Percentiles rank a stretch among this genome's conserved stretches.
These are phyloP conservation scores for Leccinum angustisporum DNA, from an alignment of 1,284 basidiomycete genomes.

Conservation along the genomic window DNA sequence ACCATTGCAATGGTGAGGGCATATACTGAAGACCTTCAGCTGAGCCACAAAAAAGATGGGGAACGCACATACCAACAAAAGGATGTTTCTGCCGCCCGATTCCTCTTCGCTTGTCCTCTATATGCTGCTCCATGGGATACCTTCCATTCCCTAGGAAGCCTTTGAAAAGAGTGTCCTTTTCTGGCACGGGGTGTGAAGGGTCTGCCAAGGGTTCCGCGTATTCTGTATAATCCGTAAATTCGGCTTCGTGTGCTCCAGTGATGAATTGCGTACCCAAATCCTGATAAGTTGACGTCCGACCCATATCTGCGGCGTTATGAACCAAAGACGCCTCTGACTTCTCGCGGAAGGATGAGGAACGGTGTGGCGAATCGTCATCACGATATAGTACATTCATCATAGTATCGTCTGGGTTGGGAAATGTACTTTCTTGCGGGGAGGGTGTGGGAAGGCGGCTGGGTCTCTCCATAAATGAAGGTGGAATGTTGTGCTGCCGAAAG, in stretches of 20 bases:
- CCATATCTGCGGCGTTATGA: slow-evolving; percentile 44
- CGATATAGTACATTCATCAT: slow-evolving; percentile 21
- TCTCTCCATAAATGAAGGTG: slow-evolving; percentile 9
- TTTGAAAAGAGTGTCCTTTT: slow-evolving; percentile 42
- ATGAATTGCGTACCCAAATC: slow-evolving; percentile 51
- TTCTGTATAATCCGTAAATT: slow-evolving; percentile 39
- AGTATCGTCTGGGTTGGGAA: slow-evolving; percentile 3
- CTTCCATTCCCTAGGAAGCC: slow-evolving; percentile 45
- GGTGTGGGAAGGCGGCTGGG: slow-evolving; percentile 17
- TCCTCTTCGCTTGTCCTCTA: slow-evolving; percentile 82
- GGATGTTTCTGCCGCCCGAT: slow-evolving; percentile 82
- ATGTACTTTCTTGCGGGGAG: slow-evolving; percentile 10
- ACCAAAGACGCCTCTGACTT: slow-evolving; percentile 44
- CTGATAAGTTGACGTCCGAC: slow-evolving; percentile 42
- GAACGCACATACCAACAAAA: slow-evolving; percentile 54
- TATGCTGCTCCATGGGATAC: slow-evolving; percentile 77
- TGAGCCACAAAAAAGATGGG: background rate
- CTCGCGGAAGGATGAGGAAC: slow-evolving; percentile 30
- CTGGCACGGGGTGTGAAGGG: slow-evolving; percentile 26
- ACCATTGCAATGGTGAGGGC: slow-evolving; percentile 65
- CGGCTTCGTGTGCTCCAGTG: background rate
- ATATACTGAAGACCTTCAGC: slow-evolving; percentile 49
- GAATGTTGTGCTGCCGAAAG: slow-evolving; percentile 24
- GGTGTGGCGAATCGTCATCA: slow-evolving; percentile 27
- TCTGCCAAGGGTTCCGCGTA: slow-evolving; percentile 53